Evolutionary conservation across 352 stramenopile genomes (phyloP).

Genomic region (Blastocystis sp.): DNA sequence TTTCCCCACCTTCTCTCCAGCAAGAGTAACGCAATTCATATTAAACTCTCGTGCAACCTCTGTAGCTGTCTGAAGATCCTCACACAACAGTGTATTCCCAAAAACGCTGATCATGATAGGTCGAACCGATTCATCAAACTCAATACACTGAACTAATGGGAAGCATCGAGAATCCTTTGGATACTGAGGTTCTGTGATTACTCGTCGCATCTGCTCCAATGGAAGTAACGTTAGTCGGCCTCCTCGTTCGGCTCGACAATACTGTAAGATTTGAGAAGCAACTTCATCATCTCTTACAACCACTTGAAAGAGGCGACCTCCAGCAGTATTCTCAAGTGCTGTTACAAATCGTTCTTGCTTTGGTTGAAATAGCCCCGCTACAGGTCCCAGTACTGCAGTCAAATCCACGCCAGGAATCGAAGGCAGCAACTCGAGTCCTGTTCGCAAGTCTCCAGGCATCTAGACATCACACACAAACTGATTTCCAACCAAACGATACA

Average conservation of each 20-base stretch:
- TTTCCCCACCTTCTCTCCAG: conserved; percentile 91
- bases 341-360: conserved; percentile 79
- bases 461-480: neutral
- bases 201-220: conserved; percentile 71
- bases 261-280: conserved; percentile 82
- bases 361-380: conserved; percentile 64
- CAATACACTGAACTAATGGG: conserved; percentile 65
- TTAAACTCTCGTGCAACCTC: conserved; percentile 71
- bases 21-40: conserved; percentile 95
- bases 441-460: neutral
- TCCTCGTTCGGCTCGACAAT: conserved; percentile 83
- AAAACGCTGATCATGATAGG: conserved; percentile 88
- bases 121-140: conserved; percentile 76
- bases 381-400: neutral
- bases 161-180: conserved; percentile 39
- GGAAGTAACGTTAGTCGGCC: conserved; percentile 94
- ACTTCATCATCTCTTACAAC: conserved; percentile 95
- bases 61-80: conserved; percentile 78
- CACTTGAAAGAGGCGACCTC: conserved; percentile 91
- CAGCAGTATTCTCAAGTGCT: conserved; percentile 86
- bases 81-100: conserved; percentile 88
- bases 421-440: neutral
- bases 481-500: conserved; percentile 61
- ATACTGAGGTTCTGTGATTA: neutral
- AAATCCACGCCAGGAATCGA: neutral